Percentiles rank a stretch among this genome's conserved stretches.
These are phyloP conservation scores for Globisporangium acanthophoron DNA, from an alignment of 352 stramenopile species.

Conservation along the genomic window DNA sequence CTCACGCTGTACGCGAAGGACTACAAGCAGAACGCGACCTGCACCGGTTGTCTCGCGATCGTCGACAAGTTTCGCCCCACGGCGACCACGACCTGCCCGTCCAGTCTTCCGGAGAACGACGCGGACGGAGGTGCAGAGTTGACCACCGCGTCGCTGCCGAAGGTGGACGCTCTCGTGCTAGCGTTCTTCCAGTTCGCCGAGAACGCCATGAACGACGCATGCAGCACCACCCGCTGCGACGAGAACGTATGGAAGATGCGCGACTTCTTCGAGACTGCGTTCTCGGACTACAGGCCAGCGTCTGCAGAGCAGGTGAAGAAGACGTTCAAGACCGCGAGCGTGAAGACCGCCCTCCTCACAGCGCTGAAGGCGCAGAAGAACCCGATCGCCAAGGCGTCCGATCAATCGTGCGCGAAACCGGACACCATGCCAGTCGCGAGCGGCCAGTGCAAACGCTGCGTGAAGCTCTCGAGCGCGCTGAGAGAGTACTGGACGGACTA, in stretches of 20 bases:
- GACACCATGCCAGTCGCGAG: constrained; percentile 16
- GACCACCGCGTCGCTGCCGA: constrained; percentile 25
- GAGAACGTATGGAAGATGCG: constrained; percentile 19
- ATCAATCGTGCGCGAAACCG: constrained; percentile 16
- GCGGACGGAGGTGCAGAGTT: constrained; percentile 13
- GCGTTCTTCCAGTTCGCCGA: constrained; percentile 38
- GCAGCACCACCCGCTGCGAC: constrained; percentile 47
- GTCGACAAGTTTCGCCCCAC: constrained; percentile 49
- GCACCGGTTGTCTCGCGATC: constrained; percentile 46
- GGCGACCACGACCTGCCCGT: constrained; percentile 32
- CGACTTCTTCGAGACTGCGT: constrained; percentile 36
- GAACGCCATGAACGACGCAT: constrained; percentile 48
- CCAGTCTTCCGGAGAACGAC: constrained; percentile 2
- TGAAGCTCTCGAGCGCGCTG: constrained; percentile 37
- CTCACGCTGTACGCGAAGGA: constrained; percentile 40
- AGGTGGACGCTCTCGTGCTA: constrained; percentile 15
- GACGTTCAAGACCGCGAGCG: constrained; percentile 22
- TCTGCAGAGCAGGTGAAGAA: constrained; percentile 10
- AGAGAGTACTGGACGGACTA: constrained; percentile 64
- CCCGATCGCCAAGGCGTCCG: constrained; percentile 18
- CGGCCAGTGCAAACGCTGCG: constrained; percentile 41
- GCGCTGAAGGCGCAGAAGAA: constrained; percentile 21
- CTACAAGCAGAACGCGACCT: constrained; percentile 35
- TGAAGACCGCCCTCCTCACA: constrained; percentile 18
- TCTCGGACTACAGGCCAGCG: constrained; percentile 7